Base-by-base conservation (phyloP, 805 yeast species). In the Saturnispora sekii region DNA sequence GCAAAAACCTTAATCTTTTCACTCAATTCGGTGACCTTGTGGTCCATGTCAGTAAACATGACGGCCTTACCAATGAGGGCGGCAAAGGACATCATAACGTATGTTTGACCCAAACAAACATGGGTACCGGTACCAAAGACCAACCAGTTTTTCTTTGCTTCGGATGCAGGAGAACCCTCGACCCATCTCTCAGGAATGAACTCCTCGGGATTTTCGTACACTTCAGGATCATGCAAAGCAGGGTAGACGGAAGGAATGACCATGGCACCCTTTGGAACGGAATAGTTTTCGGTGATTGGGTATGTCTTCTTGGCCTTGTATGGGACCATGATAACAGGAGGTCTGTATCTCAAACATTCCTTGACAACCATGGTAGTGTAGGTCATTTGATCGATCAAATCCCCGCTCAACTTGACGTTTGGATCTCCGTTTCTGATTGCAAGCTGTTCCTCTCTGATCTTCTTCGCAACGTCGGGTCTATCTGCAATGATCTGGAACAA, bases 41-140 rank as follows among this genome's bases (percentile, higher is more conserved):
- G 98, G 48, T 74, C 66, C 68, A 93, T 77, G 64, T 93, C 89
- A 44, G 88, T 74, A 55, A 74, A 68, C 76, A 93, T 65, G 18
- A 86, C 77, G 45, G 88, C 88, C 67, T 93, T 93, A 61, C 98
- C 98, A 59, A 93, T 76, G 72, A 90, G 72, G 31, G 84, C 87
- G 12, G 94, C 80, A 64, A 93, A 84, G 49, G 90, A 76, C 76
- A 86, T 80, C 77, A 85, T 74, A 49, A 93, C 98, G 60, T 93
- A 93, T 49, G 79, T 84, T 70, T 88, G 94, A 54, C 98, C 98
- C 51, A 93, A 69, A 68, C 98, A 93, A 45, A 84, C 88, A 62
- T 93, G 98, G 10, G 97, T 90, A 45, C 98, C 98, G 38, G 95
- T 80, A 51, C 98, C 98, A 56, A 93, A 93, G 10, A 90, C 97